Evolutionary conservation across 2,329 filamentous ascomycete species (phyloP).

Genomic region (Fusarium denticulatum): DNA sequence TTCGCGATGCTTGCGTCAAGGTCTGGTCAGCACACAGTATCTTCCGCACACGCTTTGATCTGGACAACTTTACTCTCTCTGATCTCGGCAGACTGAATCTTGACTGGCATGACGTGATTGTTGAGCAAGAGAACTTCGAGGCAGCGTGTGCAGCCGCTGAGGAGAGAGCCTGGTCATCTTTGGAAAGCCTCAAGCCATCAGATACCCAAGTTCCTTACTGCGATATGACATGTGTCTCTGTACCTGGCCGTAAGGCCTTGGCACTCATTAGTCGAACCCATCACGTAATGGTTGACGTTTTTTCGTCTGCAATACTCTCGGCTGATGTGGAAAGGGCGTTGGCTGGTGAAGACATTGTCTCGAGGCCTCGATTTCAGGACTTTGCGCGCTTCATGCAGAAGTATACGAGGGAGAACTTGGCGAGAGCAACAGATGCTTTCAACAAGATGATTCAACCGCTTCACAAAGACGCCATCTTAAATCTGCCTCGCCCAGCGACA

Average conservation of each 20-base stretch:
- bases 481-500: background rate
- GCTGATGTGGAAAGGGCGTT: background rate
- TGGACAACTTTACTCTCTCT: background rate
- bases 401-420: background rate
- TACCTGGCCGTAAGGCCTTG: background rate
- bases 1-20: background rate
- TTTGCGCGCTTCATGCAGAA: background rate
- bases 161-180: background rate
- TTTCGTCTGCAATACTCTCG: background rate
- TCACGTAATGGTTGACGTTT: background rate
- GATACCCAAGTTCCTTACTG: background rate
- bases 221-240: background rate
- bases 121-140: background rate
- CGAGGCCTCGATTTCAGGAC: background rate
- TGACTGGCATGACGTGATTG: background rate
- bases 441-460: background rate
- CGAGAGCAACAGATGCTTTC: background rate
- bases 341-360: background rate
- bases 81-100: background rate
- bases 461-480: rapidly evolving
- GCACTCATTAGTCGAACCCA: background rate
- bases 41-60: background rate
- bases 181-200: background rate
- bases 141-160: background rate
- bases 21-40: background rate